Evolutionary conservation across 2,329 filamentous ascomycete genomes (phyloP).

Genomic region (Aspergillus ochraceus): DNA sequence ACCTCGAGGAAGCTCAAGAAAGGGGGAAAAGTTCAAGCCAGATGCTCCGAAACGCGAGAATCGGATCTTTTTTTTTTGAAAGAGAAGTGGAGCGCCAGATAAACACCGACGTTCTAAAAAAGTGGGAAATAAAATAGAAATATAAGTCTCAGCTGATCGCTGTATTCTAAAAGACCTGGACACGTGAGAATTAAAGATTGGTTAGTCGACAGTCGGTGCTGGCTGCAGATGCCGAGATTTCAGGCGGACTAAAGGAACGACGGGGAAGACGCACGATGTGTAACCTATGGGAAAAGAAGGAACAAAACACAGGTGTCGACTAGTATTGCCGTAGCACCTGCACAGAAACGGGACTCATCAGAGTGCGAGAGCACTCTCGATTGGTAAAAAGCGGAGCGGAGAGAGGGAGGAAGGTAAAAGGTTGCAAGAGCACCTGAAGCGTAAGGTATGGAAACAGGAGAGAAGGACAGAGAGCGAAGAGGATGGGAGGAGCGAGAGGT

Average conservation of each 20-base stretch:
- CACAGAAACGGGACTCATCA: slow-evolving; percentile 39
- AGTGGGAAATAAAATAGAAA: background rate
- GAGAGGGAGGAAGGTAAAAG: slow-evolving; percentile 7
- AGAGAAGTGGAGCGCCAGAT: background rate
- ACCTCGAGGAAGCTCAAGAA: slow-evolving; percentile 13
- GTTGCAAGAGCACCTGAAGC: slow-evolving; percentile 7
- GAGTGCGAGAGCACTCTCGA: slow-evolving; percentile 38
- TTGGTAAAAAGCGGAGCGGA: slow-evolving; percentile 5
- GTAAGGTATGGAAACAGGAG: slow-evolving; percentile 9
- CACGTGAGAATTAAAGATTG: background rate
- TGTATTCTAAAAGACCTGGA: background rate
- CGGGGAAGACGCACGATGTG: slow-evolving; percentile 17
- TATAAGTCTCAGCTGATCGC: background rate
- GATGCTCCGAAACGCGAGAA: background rate
- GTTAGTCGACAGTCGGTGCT: background rate
- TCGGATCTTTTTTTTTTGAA: slow-evolving; percentile 4
- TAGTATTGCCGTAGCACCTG: slow-evolving; percentile 43
- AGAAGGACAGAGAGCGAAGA: slow-evolving; percentile 4
- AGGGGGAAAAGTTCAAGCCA: background rate
- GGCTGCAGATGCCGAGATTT: slow-evolving; percentile 15
- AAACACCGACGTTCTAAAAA: background rate
- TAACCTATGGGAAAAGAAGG: slow-evolving; percentile 15
- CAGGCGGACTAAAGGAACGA: slow-evolving; percentile 22
- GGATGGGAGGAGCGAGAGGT: slow-evolving; percentile 4
- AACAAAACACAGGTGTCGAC: slow-evolving; percentile 39